Conservation (phyloP, 2,329 filamentous ascomycete genomes). For the Botrytis tulipae region DNA sequence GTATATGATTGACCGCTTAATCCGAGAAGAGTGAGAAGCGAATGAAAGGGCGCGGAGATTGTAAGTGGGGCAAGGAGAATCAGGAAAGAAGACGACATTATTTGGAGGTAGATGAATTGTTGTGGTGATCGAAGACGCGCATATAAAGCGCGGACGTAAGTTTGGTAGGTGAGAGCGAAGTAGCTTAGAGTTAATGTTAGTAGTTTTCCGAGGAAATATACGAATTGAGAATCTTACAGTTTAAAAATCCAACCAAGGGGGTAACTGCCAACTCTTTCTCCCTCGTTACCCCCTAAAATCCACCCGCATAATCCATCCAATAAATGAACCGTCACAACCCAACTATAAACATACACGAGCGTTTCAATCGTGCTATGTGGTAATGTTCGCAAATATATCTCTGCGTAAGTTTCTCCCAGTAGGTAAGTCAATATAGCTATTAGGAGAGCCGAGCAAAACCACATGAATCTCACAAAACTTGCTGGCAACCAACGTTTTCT, state of each 20-base stretch:
- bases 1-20: slow-evolving; percentile 59
- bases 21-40: slow-evolving; percentile 51
- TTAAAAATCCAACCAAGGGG: slow-evolving; percentile 71
- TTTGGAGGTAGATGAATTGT: slow-evolving; percentile 64
- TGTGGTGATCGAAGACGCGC: slow-evolving; percentile 63
- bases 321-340: slow-evolving; percentile 65
- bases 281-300: slow-evolving; percentile 64
- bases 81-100: slow-evolving; percentile 60
- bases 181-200: slow-evolving; percentile 41
- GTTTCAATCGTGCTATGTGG: slow-evolving; percentile 66
- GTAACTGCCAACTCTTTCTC: slow-evolving; percentile 66
- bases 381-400: slow-evolving; percentile 65
- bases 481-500: slow-evolving; percentile 56
- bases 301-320: slow-evolving; percentile 64
- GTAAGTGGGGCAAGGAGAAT: slow-evolving; percentile 63
- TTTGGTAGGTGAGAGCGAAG: slow-evolving; percentile 69
- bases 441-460: slow-evolving; percentile 64
- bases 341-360: slow-evolving; percentile 68
- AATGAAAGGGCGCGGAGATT: slow-evolving; percentile 60
- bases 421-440: slow-evolving; percentile 65
- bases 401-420: slow-evolving; percentile 66
- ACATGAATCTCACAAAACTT: slow-evolving; percentile 66
- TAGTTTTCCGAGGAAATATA: neutral
- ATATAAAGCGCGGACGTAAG: slow-evolving; percentile 67
- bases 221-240: slow-evolving; percentile 47